Evolutionary conservation across 148 eudicot genomes (phyloP), one percentile per base, ranked within the genome.

Genomic region (Cornus controversa): DNA sequence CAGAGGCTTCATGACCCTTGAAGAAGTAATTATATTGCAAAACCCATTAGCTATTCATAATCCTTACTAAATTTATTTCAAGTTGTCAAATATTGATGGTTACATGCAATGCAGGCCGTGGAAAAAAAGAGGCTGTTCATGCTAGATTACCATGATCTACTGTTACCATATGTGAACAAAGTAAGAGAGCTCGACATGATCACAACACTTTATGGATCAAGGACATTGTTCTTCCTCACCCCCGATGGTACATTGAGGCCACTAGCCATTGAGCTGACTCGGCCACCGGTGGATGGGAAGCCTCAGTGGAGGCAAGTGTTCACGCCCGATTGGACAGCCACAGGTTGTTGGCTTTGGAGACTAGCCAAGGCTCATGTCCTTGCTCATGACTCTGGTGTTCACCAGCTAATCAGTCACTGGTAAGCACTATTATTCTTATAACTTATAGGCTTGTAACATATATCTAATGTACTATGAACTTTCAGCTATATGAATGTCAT

Each of bases 331-430:
- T 78, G 88, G 70, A 76, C 82, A 77, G 82, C 96, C 36, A 90
- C 96, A 18, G 71, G 81, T 24, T 57, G 47, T 5, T 95, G 98
- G 98, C 90, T 93, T n/a, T 95, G 98, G 97, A 90, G 81, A 85
- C 81, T 91, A 16, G 98, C 98, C 26, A 95, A 93, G 77, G 85
- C 86, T 77, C 98, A 95, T 83, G 93, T 91, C 10, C 92, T 89
- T 63, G 91, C 97, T 72, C 97, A 94, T 78, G 98, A 94, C 71
- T 89, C 98, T 10, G 98, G 91, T 37, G 54, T 73, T 82, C 98
- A 95, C 79, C 91, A 95, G 83, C 84, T 95, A 58, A 72, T 86
- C 40, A 90, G 94, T 83, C 97, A 93, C 79, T 95, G 98, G 98
- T 94, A 86, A 23, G 29, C 45, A n/a, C 57, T 31, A 31, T 50